These are phyloP conservation scores for Sclerospora graminicola DNA, from an alignment of 352 stramenopile genomes.

Conservation along the genomic window DNA sequence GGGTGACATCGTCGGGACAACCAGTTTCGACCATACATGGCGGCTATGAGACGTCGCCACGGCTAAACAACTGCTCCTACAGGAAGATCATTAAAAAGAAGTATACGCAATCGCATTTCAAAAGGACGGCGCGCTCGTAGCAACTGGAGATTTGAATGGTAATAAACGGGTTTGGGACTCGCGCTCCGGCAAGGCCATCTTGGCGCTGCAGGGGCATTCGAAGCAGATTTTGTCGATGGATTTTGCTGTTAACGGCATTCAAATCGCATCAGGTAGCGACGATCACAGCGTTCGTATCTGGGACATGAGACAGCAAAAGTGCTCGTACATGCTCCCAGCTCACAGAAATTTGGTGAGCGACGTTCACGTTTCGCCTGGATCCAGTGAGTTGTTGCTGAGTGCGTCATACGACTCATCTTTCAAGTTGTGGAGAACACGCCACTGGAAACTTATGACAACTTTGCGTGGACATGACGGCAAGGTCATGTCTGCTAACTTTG, in stretches of 20 bases:
- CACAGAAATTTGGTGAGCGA: conserved; percentile 92
- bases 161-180: conserved; percentile 94
- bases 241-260: conserved; percentile 90
- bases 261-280: conserved; percentile 90
- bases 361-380: conserved; percentile 74
- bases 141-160: conserved; percentile 92
- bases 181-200: conserved; percentile 88
- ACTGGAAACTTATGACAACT: conserved; percentile 87
- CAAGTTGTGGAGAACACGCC: conserved; percentile 91
- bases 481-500: conserved; percentile 90
- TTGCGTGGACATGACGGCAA: conserved; percentile 92
- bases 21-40: conserved; percentile 96
- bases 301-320: conserved; percentile 90
- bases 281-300: conserved; percentile 95
- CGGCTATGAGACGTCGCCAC: conserved; percentile 95
- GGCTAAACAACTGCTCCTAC: conserved; percentile 86
- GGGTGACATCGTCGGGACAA: conserved; percentile 89
- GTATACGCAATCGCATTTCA: conserved; percentile 95
- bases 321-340: conserved; percentile 88
- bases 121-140: conserved; percentile 87
- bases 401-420: conserved; percentile 91
- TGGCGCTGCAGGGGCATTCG: conserved; percentile 88
- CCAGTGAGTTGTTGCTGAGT: conserved; percentile 84
- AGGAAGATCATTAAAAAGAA: conserved; percentile 94
- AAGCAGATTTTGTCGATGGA: conserved; percentile 92